Percentiles rank a stretch among this genome's conserved stretches.
These are phyloP conservation scores for Samsoniella hepiali DNA, from an alignment of 2,329 filamentous ascomycete genomes.

Conservation along the genomic window DNA sequence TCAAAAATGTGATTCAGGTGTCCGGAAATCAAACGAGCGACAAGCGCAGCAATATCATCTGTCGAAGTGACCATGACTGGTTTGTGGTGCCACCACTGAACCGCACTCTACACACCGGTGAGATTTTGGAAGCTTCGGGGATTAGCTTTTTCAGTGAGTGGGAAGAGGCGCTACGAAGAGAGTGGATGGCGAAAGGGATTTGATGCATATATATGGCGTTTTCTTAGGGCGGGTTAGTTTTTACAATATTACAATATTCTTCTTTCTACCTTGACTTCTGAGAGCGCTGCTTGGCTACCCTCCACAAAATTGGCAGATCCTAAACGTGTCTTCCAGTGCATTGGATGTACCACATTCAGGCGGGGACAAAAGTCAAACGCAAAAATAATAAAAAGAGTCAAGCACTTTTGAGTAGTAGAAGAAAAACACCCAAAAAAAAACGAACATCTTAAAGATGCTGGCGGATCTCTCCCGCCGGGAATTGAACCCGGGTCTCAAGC, in stretches of 20 bases:
- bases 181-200: conserved; percentile 26
- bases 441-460: conserved; percentile 16
- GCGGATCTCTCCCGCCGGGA: conserved; percentile 25
- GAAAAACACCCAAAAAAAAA: conserved; percentile 6
- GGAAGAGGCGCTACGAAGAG: conserved; percentile 33
- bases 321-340: too few relatives aligned
- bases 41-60: conserved; percentile 30
- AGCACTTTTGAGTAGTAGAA: background rate
- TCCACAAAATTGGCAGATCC: too few relatives aligned
- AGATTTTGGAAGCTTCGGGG: conserved; percentile 36
- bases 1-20: conserved; percentile 30
- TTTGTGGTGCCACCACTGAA: conserved; percentile 36
- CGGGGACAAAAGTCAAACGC: too few relatives aligned
- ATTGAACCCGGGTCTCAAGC: conserved; percentile 27
- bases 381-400: background rate
- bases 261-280: too few relatives aligned
- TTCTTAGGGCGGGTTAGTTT: background rate
- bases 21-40: conserved; percentile 32
- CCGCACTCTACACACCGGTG: conserved; percentile 35
- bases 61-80: conserved; percentile 39
- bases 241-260: background rate
- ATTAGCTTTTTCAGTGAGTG: conserved; percentile 35
- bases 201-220: background rate
- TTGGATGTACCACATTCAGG: too few relatives aligned
- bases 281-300: too few relatives aligned